Base-by-base conservation (phyloP, 176 grass and related monocot species). In the Alloteropsis semialata region DNA sequence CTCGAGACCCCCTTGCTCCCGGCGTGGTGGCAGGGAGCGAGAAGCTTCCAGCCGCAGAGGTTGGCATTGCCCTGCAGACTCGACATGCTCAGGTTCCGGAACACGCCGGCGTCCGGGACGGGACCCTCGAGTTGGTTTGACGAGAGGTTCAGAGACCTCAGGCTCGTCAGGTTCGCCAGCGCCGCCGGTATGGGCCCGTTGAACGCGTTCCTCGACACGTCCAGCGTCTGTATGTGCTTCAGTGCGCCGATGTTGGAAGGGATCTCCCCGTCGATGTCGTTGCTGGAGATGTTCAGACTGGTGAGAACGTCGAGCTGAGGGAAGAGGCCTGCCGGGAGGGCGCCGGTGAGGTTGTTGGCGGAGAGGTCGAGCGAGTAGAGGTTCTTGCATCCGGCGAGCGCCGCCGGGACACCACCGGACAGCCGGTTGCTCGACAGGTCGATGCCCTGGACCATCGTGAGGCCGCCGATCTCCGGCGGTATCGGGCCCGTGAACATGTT, bases 391-490 rank as follows among this genome's bases (percentile, higher is more conserved):
- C 82, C 90, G 75, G 86, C 82, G 15, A 98, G 84, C 51, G 88
- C 51, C 38, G 82, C 51, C 25, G 92, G 95, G 77, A 98, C 28
- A 7, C 87, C 83, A 3, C 95, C 95, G n/a, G 88, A 92, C 6
- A 98, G 77, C 29, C 39, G 77, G 70, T 98, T 98, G 71, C 80
- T 90, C 15, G 95, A 95, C 43, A 98, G 69, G 68, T 98, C 92
- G 59, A 95, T 89, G 39, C 63, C 76, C 69, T 95, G 92, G 48
- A 90, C 90, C 92, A 98, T 98, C 48, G 70, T 33, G 18, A 97
- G 84, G 2, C 74, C 66, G 19, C 95, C 95, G 37, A 97, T 81
- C 75, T 94, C 92, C 27, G 57, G 16, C 3, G 92, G 92, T 36
- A 97, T 83, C 13, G 83, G 12, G 10, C 92, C 95, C 1, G 28